A percentile compares a stretch with the other conserved stretches of the same genome.
Conservation (phyloP, 2,329 filamentous ascomycete genomes). For the Daldinia sp. region DNA sequence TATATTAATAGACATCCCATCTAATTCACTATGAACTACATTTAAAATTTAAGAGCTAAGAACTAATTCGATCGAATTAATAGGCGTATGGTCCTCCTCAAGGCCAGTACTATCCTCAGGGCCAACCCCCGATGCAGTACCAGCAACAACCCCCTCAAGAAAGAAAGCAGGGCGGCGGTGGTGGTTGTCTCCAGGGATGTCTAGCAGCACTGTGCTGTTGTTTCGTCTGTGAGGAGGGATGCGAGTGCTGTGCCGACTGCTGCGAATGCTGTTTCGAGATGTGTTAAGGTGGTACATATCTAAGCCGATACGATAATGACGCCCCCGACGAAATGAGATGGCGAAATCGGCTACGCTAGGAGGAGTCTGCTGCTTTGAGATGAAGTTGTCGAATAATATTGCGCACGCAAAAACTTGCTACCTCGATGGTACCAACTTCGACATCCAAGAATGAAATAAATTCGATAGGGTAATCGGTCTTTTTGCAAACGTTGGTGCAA, state of each 20-base stretch:
- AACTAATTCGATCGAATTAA: conserved; percentile 25
- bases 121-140: conserved; percentile 60
- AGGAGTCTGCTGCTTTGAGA: conserved; percentile 21
- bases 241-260: conserved; percentile 64
- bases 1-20: conserved; percentile 12
- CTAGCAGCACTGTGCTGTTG: conserved; percentile 64
- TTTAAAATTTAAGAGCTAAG: not conserved
- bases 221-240: conserved; percentile 63
- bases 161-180: conserved; percentile 49
- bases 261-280: conserved; percentile 57
- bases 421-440: conserved; percentile 27
- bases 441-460: conserved; percentile 15
- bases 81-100: conserved; percentile 57
- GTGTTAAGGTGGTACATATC: conserved; percentile 47
- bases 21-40: not conserved
- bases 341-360: conserved; percentile 9
- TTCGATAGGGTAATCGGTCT: conserved; percentile 7
- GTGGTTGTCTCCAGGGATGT: conserved; percentile 60
- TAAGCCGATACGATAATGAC: conserved; percentile 33
- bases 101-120: conserved; percentile 58
- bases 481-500: conserved; percentile 19
- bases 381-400: conserved; percentile 25
- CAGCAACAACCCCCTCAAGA: conserved; percentile 57
- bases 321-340: conserved; percentile 20
- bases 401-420: conserved; percentile 19